Evolutionary conservation across 2,329 filamentous ascomycete species (phyloP), one percentile per base, ranked within the genome.

Genomic region (Epichloe festucae): DNA sequence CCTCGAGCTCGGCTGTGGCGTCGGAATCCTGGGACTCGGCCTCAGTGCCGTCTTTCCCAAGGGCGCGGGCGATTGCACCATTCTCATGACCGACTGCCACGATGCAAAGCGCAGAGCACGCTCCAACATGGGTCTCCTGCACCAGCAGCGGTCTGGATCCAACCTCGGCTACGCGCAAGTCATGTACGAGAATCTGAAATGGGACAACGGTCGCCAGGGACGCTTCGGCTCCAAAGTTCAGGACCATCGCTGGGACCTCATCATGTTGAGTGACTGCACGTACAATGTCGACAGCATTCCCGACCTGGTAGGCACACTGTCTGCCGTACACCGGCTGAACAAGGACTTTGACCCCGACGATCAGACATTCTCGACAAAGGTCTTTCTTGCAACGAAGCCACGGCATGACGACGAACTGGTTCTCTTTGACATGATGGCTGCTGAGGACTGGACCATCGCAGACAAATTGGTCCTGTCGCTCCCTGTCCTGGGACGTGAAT

Each of bases 231-330:
- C 65, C 0, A 60, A 68, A 23, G 68, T 67, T 1, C 55, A 57
- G n/a, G 63, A 67, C 1, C 64, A 62, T 2, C 54, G 61, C 2
- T 81, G 77, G 77, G 73, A 80, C 53, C 63, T 80, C 5, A 59
- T 79, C 46, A 67, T 79, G 49, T 65, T 81, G 21, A 79, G 77
- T 60, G 78, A 82, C 61, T 80, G 78, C 69, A 81, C 77, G 0
- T 81, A 81, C 67, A 81, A 81, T 54, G 73, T 72, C 50, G 77
- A 81, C 59, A 73, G 72, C 55, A 64, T 81, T 27, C 72, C 75
- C 1, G 70, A 74, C 2, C 67, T 82, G 21, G 73, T 80, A 4
- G 70, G 70, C 49, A 80, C 77, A 1, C 63, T 81, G 38, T 72
- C 72, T 2, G 70, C 73, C 2, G 59, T 81, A 11, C 74, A 78